These are phyloP conservation scores for Ogataea pini DNA, from an alignment of 805 yeast genomes.

Conservation along the genomic window DNA sequence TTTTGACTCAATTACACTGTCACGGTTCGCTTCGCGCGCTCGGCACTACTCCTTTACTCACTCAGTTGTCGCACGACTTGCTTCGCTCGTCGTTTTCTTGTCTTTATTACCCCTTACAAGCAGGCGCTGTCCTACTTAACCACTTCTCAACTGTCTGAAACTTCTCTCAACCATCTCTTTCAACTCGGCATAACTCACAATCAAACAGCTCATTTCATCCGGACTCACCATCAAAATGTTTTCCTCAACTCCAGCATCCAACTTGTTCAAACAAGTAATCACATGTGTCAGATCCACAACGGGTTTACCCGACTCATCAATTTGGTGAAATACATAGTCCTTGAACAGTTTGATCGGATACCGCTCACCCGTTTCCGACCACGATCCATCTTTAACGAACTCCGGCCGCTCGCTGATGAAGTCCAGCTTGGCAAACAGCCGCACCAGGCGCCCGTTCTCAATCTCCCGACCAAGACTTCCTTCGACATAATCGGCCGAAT, in stretches of 20 bases:
- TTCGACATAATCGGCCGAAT: conserved; percentile 58
- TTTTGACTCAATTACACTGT: too few species aligned
- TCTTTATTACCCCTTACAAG: too few species aligned
- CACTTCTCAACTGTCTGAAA: conserved; percentile 50
- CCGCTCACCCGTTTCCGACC: conserved; percentile 77
- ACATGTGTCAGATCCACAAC: conserved; percentile 82
- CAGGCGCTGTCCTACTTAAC: conserved; percentile 16
- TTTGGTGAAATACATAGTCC: conserved; percentile 84
- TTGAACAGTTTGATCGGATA: conserved; percentile 74
- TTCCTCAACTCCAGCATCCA: conserved; percentile 92
- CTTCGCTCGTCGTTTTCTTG: background rate
- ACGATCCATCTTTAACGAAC: conserved; percentile 49
- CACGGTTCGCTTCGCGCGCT: too few species aligned
- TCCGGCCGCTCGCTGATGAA: conserved; percentile 78
- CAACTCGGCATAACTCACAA: conserved; percentile 82
- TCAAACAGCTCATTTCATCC: conserved; percentile 83
- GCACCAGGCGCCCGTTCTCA: conserved; percentile 84
- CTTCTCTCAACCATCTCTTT: conserved; percentile 68
- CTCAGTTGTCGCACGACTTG: background rate
- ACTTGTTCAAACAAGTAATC: conserved; percentile 73
- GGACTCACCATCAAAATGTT: conserved; percentile 74
- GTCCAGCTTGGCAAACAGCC: conserved; percentile 79
- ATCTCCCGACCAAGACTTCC: conserved; percentile 66
- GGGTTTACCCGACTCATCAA: conserved; percentile 75
- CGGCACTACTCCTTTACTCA: too few species aligned